These are phyloP conservation scores for Lolium perenne DNA, from an alignment of 176 grass and related monocot species.

Conservation along the genomic window DNA sequence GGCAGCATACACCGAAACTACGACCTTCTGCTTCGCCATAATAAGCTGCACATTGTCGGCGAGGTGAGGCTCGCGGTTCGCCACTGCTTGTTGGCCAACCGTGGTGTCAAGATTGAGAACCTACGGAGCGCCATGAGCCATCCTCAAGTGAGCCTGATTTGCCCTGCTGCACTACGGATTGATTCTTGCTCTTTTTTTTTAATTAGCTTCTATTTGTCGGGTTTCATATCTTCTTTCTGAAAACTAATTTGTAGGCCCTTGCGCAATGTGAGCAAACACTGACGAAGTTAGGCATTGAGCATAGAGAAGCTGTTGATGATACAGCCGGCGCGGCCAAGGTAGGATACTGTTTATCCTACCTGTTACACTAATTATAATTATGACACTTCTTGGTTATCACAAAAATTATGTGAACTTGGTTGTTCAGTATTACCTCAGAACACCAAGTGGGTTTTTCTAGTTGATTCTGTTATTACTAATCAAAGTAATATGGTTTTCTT, in stretches of 20 bases:
- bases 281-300: conserved; percentile 62
- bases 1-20: conserved; percentile 91
- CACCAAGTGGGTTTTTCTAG: neutral
- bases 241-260: conserved; percentile 56
- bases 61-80: too few species aligned
- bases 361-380: neutral
- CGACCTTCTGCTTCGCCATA: conserved; percentile 76
- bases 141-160: conserved; percentile 54
- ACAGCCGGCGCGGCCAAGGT: conserved; percentile 89
- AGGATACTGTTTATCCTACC: conserved; percentile 1
- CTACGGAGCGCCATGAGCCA: too few species aligned
- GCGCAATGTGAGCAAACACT: conserved; percentile 87
- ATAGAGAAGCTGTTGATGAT: conserved; percentile 91
- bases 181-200: neutral
- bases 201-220: neutral
- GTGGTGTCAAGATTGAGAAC: too few species aligned
- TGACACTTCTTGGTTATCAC: neutral
- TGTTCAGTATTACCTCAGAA: neutral
- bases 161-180: neutral
- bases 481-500: conserved; percentile 10
- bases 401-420: neutral
- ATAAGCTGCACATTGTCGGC: conserved; percentile 10
- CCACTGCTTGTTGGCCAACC: too few species aligned
- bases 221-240: neutral
- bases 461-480: conserved; percentile 30